Conservation (phyloP, 2,329 filamentous ascomycete genomes). For the Beauveria varroae region DNA sequence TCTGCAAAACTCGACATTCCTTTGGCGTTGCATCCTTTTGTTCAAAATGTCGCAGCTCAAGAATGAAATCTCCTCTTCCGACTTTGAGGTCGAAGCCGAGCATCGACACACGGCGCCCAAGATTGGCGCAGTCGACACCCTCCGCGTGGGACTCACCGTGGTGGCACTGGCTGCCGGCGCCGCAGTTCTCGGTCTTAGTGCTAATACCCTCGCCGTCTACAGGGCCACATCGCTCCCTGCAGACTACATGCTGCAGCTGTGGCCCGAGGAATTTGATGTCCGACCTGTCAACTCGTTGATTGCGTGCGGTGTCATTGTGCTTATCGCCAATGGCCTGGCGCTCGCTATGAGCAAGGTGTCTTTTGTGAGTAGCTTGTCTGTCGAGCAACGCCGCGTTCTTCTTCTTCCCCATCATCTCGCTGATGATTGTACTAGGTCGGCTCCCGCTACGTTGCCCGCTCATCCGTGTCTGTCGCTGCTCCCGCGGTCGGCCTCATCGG, state of each 20-base stretch:
- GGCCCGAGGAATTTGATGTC: constrained; percentile 50
- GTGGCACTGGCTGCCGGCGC: constrained; percentile 45
- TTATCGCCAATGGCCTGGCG: constrained; percentile 39
- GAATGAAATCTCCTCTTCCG: constrained; percentile 34
- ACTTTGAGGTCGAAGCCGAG: constrained; percentile 41
- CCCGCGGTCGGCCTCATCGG: constrained; percentile 25
- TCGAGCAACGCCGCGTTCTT: not conserved
- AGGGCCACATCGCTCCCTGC: constrained; percentile 42
- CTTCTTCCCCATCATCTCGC: not conserved
- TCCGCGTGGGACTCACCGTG: constrained; percentile 39
- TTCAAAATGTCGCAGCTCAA: constrained; percentile 30
- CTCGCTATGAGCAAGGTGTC: constrained; percentile 41
- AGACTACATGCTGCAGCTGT: constrained; percentile 45
- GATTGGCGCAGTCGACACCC: constrained; percentile 34
- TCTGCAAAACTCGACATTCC: not conserved
- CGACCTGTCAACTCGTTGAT: constrained; percentile 50
- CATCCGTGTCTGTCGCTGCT: constrained; percentile 19
- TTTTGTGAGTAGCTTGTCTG: constrained; percentile 33
- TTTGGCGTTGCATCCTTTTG: constrained; percentile 7
- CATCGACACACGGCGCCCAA: constrained; percentile 28
- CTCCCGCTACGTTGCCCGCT: constrained; percentile 4
- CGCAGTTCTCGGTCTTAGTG: constrained; percentile 46
- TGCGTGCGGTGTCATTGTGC: constrained; percentile 41
- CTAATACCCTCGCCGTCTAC: constrained; percentile 47
- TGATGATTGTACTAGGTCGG: constrained; percentile 15